A percentile compares a stretch with the other conserved stretches of the same genome.
Evolutionary conservation across 1,284 basidiomycete genomes (phyloP).

Genomic region (Filobasidium uniguttulatum): DNA sequence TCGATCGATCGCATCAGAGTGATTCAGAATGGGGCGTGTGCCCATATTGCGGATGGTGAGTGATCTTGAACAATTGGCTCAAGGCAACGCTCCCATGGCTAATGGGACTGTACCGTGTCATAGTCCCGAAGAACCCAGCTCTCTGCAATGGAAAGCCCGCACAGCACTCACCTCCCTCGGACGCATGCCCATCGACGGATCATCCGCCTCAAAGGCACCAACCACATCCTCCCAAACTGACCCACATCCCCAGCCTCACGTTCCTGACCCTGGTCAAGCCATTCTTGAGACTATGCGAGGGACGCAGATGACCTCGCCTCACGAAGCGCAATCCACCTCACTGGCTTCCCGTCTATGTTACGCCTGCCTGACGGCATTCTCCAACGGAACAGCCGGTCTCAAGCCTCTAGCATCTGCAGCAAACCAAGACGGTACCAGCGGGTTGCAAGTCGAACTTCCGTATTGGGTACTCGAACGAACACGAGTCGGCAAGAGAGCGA

Average conservation of each 20-base stretch:
- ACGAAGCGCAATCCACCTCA: slow-evolving; percentile 15
- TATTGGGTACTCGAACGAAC: slow-evolving; percentile 21
- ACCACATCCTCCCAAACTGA: neutral
- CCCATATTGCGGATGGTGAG: slow-evolving; percentile 58
- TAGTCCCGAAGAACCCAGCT: slow-evolving; percentile 56
- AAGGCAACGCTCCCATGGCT: neutral
- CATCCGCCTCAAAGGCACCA: slow-evolving; percentile 8
- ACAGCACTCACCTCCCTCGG: slow-evolving; percentile 54
- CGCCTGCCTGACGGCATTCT: slow-evolving; percentile 50
- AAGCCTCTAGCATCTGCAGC: slow-evolving; percentile 3
- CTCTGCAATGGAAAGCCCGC: slow-evolving; percentile 56
- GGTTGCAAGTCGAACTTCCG: slow-evolving; percentile 22
- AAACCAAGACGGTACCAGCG: slow-evolving; percentile 2
- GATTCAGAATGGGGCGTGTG: slow-evolving; percentile 36
- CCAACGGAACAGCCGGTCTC: slow-evolving; percentile 14
- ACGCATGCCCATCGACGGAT: slow-evolving; percentile 21
- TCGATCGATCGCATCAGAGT: neutral
- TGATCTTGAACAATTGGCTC: slow-evolving; percentile 7
- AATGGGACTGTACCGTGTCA: neutral
- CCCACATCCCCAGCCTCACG: neutral
- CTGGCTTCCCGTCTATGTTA: slow-evolving; percentile 53
- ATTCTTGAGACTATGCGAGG: neutral
- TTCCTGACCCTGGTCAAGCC: neutral
- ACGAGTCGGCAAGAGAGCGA: neutral
- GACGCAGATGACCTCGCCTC: slow-evolving; percentile 15